phyloP scores from a whole-genome alignment of 208 protist species.

The Acanthamoeba lenticulata region DNA sequence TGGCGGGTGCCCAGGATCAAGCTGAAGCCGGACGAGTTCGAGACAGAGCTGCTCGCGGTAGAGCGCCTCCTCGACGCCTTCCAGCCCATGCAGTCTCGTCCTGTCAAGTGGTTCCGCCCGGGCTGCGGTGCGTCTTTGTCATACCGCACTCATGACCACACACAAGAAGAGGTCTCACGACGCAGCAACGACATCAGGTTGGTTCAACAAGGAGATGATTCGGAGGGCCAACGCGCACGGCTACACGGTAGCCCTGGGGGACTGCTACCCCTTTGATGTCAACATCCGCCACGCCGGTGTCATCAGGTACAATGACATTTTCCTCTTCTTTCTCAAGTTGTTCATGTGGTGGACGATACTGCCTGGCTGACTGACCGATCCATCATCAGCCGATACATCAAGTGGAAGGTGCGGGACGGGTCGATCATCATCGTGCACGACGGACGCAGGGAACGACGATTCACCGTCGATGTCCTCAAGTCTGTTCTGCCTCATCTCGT shows the following conservation, averaged over 20 bases:
- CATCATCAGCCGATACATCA: neutral
- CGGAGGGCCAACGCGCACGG: neutral
- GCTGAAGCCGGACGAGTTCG: neutral
- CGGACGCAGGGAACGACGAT: neutral
- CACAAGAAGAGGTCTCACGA: neutral
- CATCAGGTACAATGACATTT: neutral
- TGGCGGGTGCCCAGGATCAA: neutral
- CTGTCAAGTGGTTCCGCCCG: neutral
- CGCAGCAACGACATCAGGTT: neutral
- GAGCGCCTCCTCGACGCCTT: neutral
- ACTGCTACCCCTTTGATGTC: constrained; percentile 23
- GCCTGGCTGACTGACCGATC: neutral
- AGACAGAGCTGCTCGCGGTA: neutral
- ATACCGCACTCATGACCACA: neutral
- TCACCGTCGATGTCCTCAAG: neutral
- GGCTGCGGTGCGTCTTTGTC: neutral
- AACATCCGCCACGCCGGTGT: neutral
- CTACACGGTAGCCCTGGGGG: neutral
- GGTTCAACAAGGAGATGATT: neutral
- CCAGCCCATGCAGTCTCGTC: neutral
- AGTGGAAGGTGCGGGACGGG: neutral
- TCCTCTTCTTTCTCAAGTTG: neutral
- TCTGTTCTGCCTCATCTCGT: neutral
- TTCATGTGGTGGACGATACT: too few relatives aligned
- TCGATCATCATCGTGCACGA: neutral